These are phyloP conservation scores for Gossypium stocksii DNA, from an alignment of 345 rosid genomes.

Conservation along the genomic window DNA sequence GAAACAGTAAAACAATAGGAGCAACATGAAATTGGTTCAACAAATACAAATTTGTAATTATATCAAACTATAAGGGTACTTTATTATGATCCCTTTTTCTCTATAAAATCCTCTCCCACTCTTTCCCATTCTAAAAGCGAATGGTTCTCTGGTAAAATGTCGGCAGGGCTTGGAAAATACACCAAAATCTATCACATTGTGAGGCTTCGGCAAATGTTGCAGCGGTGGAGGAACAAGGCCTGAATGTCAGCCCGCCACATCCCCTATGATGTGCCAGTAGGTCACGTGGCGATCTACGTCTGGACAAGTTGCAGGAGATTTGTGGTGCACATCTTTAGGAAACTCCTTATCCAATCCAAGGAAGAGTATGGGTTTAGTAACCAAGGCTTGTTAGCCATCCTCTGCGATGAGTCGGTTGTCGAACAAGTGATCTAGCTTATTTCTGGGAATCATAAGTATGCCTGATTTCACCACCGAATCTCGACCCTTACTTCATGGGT, in stretches of 20 bases:
- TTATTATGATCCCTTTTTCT: not conserved
- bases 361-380: constrained; percentile 77
- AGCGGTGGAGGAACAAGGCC: constrained; percentile 86
- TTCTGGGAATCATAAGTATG: constrained; percentile 39
- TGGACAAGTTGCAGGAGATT: constrained; percentile 60
- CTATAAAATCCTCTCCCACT: constrained; percentile 31
- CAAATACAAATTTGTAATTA: constrained; percentile 9
- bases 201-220: constrained; percentile 74
- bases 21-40: not conserved
- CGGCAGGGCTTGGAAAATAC: constrained; percentile 64
- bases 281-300: constrained; percentile 78
- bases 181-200: constrained; percentile 91
- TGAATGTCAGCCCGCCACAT: constrained; percentile 45
- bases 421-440: constrained; percentile 67
- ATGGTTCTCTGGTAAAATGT: constrained; percentile 34
- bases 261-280: constrained; percentile 78
- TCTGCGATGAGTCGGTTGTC: constrained; percentile 76
- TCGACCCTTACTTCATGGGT: constrained; percentile 65
- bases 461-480: constrained; percentile 61
- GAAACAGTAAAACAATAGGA: too few relatives aligned
- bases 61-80: constrained; percentile 23
- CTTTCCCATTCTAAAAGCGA: too few relatives aligned
- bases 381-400: constrained; percentile 80
- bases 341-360: constrained; percentile 18
- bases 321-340: constrained; percentile 72